Evolutionary conservation across 768 basidiomycete species (phyloP).

Genomic region (Hericium erinaceus): DNA sequence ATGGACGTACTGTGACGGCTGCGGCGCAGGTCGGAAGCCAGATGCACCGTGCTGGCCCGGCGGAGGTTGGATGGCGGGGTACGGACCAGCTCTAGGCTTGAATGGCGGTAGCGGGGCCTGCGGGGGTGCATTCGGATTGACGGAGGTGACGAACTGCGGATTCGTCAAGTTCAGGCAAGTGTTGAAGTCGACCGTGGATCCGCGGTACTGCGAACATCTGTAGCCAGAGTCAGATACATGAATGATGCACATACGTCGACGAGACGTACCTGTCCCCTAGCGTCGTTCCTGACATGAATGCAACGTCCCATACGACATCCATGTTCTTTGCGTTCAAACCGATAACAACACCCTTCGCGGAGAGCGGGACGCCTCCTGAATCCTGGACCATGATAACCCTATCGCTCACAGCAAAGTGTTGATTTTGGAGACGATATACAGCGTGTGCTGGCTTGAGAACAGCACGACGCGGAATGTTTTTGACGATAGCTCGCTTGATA

Average conservation of each 20-base stretch:
- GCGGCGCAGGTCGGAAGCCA: conserved; percentile 54
- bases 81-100: conserved; percentile 59
- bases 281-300: conserved; percentile 89
- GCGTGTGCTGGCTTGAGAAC: conserved; percentile 91
- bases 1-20: conserved; percentile 23
- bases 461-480: conserved; percentile 86
- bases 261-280: conserved; percentile 64
- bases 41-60: conserved; percentile 45
- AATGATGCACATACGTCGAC: conserved; percentile 11
- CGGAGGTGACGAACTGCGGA: conserved; percentile 77
- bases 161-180: conserved; percentile 83
- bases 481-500: conserved; percentile 90
- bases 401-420: conserved; percentile 82
- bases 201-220: conserved; percentile 89
- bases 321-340: conserved; percentile 80
- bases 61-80: conserved; percentile 47
- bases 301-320: conserved; percentile 94
- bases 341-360: conserved; percentile 89
- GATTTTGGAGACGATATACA: conserved; percentile 81
- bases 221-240: background rate
- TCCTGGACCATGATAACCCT: conserved; percentile 95
- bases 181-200: conserved; percentile 79
- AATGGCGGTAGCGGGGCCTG: conserved; percentile 41
- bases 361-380: conserved; percentile 84
- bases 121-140: conserved; percentile 47